Percentiles rank a stretch among this genome's conserved stretches.
Conservation (phyloP, 257 asterid genomes). For the Gentiana macrophylla region DNA sequence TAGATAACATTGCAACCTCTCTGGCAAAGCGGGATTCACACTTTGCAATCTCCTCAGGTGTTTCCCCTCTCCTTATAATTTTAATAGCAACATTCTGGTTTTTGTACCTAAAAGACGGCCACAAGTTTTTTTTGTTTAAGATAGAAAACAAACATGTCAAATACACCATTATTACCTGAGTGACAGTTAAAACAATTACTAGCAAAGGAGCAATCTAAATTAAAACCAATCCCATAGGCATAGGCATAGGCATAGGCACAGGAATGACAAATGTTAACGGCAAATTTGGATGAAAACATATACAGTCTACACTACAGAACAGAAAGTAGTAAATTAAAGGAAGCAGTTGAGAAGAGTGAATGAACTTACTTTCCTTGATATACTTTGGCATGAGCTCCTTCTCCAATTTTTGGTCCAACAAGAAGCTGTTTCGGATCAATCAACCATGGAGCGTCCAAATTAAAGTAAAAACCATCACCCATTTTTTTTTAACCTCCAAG, state of each 20-base stretch:
- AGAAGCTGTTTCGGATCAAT: constrained; percentile 82
- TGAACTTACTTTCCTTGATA: constrained; percentile 89
- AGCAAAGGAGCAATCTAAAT: too few relatives aligned
- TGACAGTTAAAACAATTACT: too few relatives aligned
- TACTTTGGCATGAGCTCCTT: constrained; percentile 97
- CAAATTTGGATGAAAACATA: constrained; percentile 6
- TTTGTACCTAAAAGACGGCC: constrained; percentile 39
- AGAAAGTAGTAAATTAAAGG: neutral
- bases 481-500: constrained; percentile 15
- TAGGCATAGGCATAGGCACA: too few relatives aligned
- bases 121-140: neutral
- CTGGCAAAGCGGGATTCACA: constrained; percentile 56
- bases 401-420: constrained; percentile 96
- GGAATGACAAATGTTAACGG: neutral
- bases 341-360: constrained; percentile 10
- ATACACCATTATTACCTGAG: too few relatives aligned
- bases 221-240: too few relatives aligned
- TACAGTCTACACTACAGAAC: constrained; percentile 9
- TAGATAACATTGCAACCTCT: constrained; percentile 82
- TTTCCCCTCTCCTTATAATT: constrained; percentile 62
- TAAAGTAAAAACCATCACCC: constrained; percentile 69
- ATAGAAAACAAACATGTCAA: too few relatives aligned
- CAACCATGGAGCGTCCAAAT: constrained; percentile 68
- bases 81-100: constrained; percentile 85
- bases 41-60: constrained; percentile 62